Evolutionary conservation across 164 flowering plant species (phyloP), one percentile per base, ranked within the genome.

Genomic region (Aristolochia californica): DNA sequence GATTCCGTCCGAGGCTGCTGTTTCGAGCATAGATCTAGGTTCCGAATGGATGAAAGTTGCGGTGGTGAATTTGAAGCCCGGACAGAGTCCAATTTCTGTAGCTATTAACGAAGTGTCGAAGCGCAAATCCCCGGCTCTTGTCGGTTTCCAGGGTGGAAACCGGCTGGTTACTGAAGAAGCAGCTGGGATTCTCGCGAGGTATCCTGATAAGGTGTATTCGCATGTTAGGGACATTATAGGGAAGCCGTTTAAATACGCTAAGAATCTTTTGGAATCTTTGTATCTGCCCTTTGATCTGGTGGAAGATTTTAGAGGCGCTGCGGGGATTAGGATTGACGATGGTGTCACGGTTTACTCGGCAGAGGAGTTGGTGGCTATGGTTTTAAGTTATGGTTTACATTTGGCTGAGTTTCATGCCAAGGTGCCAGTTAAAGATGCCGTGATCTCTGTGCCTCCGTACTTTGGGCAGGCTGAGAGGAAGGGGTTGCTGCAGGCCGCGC

Each of bases 21-120:
- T 93, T 9, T 72, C 76, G 10, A 90, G 97, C 72, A 61, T 93
- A 75, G 99, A 93, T 90, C 87, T 90, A 4, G 99, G 99, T 23
- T 83, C 96, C 2, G 99, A 87, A 75, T 90, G 81, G 88, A 60
- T 90, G 58, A 90, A 94, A 68, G 95, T 90, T 9, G 90, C 99
- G 0, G 96, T 94, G 5, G 99, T 94, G 43, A 90, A 90, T 70
- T 79, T 88, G 5, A 94, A 88, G 64, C 87, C 93, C 0, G 95
- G 95, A 0, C 97, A 88, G 62, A 59, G 72, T 15, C 99, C 99
- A 25, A 94, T 94, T 25, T 79, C 96, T 0, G 56, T 94, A 47
- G 97, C 96, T 15, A 90, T 90, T 30, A 94, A 90, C 65, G 97
- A 94, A 72, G 90, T 94, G 99, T 94, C 99, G 12, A 94, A 94